Percentiles rank a stretch among this genome's conserved stretches.
Conservation (phyloP, 352 stramenopile genomes). For the Globisporangium parvum region DNA sequence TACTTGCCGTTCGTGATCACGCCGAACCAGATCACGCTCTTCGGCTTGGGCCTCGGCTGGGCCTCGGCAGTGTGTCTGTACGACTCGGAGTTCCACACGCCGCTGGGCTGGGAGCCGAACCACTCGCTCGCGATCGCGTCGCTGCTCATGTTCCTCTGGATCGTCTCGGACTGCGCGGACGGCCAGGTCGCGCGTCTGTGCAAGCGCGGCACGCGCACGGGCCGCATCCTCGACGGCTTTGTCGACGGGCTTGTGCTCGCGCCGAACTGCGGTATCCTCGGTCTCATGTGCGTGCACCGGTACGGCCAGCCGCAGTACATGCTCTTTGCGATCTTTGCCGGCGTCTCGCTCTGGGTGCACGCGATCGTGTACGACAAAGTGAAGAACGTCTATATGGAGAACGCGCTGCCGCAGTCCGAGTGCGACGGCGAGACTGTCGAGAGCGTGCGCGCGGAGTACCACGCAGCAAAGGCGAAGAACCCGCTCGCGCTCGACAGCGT, state of each 20-base stretch:
- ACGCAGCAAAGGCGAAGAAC: conserved; percentile 54
- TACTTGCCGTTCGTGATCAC: conserved; percentile 83
- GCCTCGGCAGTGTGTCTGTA: conserved; percentile 61
- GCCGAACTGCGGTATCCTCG: conserved; percentile 66
- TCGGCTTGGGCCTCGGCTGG: conserved; percentile 69
- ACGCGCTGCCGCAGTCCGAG: conserved; percentile 68
- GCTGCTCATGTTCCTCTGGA: conserved; percentile 77
- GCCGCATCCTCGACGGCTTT: conserved; percentile 72
- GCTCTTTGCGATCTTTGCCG: conserved; percentile 40
- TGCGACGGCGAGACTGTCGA: conserved; percentile 78
- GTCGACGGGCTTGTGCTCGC: conserved; percentile 72
- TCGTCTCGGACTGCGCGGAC: conserved; percentile 82
- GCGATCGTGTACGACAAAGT: conserved; percentile 83
- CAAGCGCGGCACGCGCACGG: conserved; percentile 74
- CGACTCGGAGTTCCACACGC: conserved; percentile 76
- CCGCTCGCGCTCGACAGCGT: conserved; percentile 58
- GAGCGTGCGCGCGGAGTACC: conserved; percentile 67
- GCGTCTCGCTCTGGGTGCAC: conserved; percentile 73
- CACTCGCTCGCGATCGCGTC: conserved; percentile 45
- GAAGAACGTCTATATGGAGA: conserved; percentile 88
- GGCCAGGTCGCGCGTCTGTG: conserved; percentile 78
- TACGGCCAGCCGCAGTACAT: conserved; percentile 51
- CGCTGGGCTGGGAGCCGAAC: conserved; percentile 50
- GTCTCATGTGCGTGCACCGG: conserved; percentile 41
- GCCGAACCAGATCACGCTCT: conserved; percentile 83